These are phyloP conservation scores for Phytophthora sojae DNA, from an alignment of 352 stramenopile genomes.

Conservation along the genomic window DNA sequence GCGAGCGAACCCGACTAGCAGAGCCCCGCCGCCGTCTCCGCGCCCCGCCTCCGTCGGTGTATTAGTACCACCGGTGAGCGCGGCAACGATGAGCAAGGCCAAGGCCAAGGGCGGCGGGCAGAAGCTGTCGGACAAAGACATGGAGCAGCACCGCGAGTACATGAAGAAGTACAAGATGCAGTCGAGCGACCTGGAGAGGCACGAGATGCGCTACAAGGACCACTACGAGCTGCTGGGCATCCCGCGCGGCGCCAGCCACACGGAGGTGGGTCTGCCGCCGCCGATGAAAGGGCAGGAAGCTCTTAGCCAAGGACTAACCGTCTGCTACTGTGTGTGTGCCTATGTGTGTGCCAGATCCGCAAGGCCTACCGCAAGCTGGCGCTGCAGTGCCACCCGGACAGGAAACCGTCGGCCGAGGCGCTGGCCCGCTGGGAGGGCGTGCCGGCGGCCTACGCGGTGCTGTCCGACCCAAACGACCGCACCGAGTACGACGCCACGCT, in stretches of 20 bases:
- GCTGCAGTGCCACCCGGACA: slow-evolving; percentile 91
- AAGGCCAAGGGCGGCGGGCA: slow-evolving; percentile 22
- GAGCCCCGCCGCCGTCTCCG: too few relatives aligned
- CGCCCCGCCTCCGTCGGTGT: too few relatives aligned
- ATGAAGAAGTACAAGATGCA: slow-evolving; percentile 92
- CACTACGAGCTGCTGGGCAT: slow-evolving; percentile 80
- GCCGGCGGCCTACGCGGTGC: slow-evolving; percentile 70
- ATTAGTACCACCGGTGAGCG: background rate
- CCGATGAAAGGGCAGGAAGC: background rate
- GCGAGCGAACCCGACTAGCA: background rate
- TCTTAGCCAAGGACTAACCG: slow-evolving; percentile 7
- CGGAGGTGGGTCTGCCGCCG: slow-evolving; percentile 49
- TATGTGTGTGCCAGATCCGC: slow-evolving; percentile 84
- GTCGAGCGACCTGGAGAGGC: slow-evolving; percentile 66
- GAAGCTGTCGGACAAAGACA: slow-evolving; percentile 73
- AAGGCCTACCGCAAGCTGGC: slow-evolving; percentile 89
- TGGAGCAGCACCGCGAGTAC: slow-evolving; percentile 87
- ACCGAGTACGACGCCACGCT: slow-evolving; percentile 83
- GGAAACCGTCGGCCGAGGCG: slow-evolving; percentile 87
- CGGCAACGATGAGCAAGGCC: slow-evolving; percentile 18
- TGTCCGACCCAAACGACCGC: slow-evolving; percentile 84
- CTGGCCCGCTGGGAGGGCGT: slow-evolving; percentile 83
- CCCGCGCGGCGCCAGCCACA: slow-evolving; percentile 64
- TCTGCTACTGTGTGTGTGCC: slow-evolving; percentile 3
- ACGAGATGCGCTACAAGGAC: slow-evolving; percentile 78